These are phyloP conservation scores for Taiozyma sp. DNA, from an alignment of 1,139 yeast species.

Conservation along the genomic window DNA sequence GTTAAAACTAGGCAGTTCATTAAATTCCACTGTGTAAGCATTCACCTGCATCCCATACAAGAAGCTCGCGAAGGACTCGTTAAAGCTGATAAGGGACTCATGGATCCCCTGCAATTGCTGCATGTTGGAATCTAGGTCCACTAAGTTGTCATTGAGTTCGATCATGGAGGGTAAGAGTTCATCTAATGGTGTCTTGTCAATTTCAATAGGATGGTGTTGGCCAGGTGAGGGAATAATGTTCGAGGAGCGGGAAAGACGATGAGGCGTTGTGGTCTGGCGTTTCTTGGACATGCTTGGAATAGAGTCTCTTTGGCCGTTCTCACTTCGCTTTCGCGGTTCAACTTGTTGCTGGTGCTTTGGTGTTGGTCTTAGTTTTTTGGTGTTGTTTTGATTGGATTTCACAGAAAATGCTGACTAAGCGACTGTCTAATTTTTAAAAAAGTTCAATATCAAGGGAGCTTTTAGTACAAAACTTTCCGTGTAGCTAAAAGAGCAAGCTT, in stretches of 20 bases:
- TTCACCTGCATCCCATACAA: conserved; percentile 61
- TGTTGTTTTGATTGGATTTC: too few species aligned
- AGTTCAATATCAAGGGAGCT: not conserved
- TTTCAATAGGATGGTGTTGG: conserved; percentile 17
- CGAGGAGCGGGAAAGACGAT: conserved; percentile 16
- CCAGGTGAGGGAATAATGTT: conserved; percentile 21
- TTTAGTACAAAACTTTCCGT: too few species aligned
- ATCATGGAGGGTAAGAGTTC: conserved; percentile 19
- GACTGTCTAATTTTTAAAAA: not conserved
- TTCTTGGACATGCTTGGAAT: conserved; percentile 10
- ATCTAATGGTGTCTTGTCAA: conserved; percentile 18
- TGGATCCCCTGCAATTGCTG: conserved; percentile 41
- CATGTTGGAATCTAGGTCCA: conserved; percentile 50
- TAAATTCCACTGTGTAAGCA: conserved; percentile 67
- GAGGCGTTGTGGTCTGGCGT: conserved; percentile 17
- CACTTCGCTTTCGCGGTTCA: too few species aligned
- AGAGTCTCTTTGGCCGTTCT: too few species aligned
- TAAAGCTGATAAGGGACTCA: conserved; percentile 46
- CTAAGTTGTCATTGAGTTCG: conserved; percentile 48
- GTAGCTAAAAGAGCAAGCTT: too few species aligned
- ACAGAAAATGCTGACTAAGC: not conserved
- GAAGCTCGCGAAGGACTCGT: conserved; percentile 61
- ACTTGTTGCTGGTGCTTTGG: not conserved
- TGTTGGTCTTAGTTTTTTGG: not conserved
- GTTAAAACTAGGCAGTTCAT: conserved; percentile 36